Evolutionary conservation across 1,284 basidiomycete genomes (phyloP).

Genomic region (Meripilus lineatus): DNA sequence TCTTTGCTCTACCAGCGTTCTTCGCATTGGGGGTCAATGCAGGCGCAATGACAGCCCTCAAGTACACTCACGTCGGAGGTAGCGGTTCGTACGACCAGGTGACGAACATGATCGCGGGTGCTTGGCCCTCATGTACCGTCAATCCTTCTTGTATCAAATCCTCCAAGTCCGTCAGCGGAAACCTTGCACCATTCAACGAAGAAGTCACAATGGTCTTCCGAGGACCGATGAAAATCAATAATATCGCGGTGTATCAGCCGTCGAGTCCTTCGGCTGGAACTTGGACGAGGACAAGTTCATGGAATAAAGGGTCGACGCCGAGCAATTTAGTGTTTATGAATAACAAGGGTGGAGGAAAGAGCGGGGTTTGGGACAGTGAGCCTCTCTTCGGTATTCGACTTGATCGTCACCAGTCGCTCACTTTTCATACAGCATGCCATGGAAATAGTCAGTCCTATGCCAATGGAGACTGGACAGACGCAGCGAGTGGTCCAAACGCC

Average conservation of each 20-base stretch:
- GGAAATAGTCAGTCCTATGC: slow-evolving; percentile 18
- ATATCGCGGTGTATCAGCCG: slow-evolving; percentile 29
- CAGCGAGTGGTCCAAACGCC: slow-evolving; percentile 14
- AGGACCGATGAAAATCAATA: slow-evolving; percentile 26
- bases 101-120: slow-evolving; percentile 24
- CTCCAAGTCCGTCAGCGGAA: slow-evolving; percentile 21
- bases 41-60: too few relatives aligned
- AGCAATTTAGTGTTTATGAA: slow-evolving; percentile 30
- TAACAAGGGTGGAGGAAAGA: slow-evolving; percentile 24
- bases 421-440: slow-evolving; percentile 16
- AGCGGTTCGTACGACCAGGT: slow-evolving; percentile 25
- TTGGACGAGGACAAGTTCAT: slow-evolving; percentile 23
- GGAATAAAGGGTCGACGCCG: slow-evolving; percentile 16
- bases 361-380: slow-evolving; percentile 25
- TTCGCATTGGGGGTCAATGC: too few relatives aligned
- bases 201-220: slow-evolving; percentile 27
- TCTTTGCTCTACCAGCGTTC: neutral
- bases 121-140: slow-evolving; percentile 22
- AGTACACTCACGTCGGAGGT: slow-evolving; percentile 28
- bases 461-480: slow-evolving; percentile 13
- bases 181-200: slow-evolving; percentile 29
- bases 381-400: neutral
- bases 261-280: slow-evolving; percentile 15
- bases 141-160: slow-evolving; percentile 22
- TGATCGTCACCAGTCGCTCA: neutral